These are phyloP conservation scores for Eucalyptus tenuipes DNA, from an alignment of 345 rosid genomes.

Conservation along the genomic window DNA sequence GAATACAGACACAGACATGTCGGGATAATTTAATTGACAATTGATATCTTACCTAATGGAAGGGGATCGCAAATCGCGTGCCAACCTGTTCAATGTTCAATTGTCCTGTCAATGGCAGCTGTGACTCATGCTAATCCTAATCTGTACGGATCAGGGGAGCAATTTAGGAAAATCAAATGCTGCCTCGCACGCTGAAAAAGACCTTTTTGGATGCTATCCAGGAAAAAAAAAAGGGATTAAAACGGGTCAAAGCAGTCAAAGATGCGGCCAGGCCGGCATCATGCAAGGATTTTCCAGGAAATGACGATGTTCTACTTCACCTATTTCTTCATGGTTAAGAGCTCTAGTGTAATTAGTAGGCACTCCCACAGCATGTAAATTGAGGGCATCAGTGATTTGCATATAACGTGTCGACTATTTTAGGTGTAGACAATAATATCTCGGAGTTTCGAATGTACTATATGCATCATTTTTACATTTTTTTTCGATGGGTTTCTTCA, in stretches of 20 bases:
- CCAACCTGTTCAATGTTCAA: background rate
- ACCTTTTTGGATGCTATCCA: background rate
- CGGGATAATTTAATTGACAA: background rate
- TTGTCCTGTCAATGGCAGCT: background rate
- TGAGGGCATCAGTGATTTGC: background rate
- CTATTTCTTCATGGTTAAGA: background rate
- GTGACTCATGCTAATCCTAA: background rate
- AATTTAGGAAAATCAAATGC: background rate
- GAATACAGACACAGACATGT: background rate
- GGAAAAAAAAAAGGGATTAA: fast-evolving
- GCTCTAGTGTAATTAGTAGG: background rate
- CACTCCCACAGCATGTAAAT: background rate
- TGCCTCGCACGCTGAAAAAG: background rate
- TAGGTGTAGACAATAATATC: background rate
- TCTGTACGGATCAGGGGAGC: background rate
- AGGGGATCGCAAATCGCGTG: background rate
- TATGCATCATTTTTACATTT: background rate
- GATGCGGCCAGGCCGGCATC: background rate
- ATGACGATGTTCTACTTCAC: background rate
- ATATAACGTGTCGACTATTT: background rate
- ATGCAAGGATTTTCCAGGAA: background rate
- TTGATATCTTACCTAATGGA: background rate
- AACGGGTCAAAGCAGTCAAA: background rate
- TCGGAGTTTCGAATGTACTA: background rate
- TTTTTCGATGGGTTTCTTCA: background rate